Percentiles rank a stretch among this genome's conserved stretches.
Conservation (phyloP, 129 eudicot genomes). For the Apium graveolens region DNA sequence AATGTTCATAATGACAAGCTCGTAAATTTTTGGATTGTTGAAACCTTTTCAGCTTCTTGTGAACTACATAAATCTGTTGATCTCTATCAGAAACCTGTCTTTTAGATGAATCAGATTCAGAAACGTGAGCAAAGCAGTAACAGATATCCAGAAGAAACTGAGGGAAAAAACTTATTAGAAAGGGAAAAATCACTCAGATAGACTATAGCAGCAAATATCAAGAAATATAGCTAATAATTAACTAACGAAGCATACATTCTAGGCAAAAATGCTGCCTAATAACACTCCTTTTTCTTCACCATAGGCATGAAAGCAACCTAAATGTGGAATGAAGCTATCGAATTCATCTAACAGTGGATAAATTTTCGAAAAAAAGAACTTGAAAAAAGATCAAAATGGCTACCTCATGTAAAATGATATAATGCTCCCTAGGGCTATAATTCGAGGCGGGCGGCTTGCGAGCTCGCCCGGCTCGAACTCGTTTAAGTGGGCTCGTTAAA, state of each 20-base stretch:
- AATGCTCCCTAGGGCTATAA: too few species aligned
- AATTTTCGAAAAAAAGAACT: background rate
- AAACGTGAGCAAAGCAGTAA: background rate
- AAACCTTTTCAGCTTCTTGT: too few species aligned
- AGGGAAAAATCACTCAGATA: slow-evolving; percentile 30
- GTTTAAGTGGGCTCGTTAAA: too few species aligned
- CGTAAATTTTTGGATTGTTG: too few species aligned
- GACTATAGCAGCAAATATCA: slow-evolving; percentile 43
- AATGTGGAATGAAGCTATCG: background rate
- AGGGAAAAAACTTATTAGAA: too few species aligned
- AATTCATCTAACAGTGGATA: background rate
- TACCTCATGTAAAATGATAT: background rate
- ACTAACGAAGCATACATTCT: background rate
- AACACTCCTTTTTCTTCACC: background rate
- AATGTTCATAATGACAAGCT: too few species aligned
- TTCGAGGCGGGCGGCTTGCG: too few species aligned
- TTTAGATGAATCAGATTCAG: background rate
- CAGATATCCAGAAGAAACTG: slow-evolving; percentile 3
- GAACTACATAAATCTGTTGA: too few species aligned
- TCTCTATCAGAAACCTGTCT: slow-evolving; percentile 40
- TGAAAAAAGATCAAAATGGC: background rate
- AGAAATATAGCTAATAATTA: too few species aligned
- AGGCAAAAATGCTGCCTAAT: background rate
- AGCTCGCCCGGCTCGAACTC: too few species aligned
- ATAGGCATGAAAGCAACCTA: background rate